Evolutionary conservation across 306 rosid species (phyloP).

Genomic region (Psophocarpus tetragonolobus): DNA sequence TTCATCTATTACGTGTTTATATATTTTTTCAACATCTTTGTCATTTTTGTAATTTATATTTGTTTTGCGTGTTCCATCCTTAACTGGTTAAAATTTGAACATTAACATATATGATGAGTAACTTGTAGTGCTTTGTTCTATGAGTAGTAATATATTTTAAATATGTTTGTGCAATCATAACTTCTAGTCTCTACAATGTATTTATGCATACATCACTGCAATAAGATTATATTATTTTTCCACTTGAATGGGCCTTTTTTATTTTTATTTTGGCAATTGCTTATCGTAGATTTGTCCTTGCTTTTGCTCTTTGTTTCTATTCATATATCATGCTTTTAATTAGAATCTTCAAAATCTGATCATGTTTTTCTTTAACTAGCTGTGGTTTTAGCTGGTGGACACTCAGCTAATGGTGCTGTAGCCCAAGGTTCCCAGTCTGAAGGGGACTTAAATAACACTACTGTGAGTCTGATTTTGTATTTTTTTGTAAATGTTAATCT

Average conservation of each 20-base stretch:
- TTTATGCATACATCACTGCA: neutral
- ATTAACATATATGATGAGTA: conserved; percentile 2
- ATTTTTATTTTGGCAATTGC: neutral
- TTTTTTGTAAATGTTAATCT: conserved; percentile 12
- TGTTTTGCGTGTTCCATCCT: neutral
- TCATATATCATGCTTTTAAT: conserved; percentile 17
- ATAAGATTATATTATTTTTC: neutral
- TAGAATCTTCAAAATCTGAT: conserved; percentile 30
- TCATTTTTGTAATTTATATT: neutral
- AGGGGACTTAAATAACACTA: conserved; percentile 80
- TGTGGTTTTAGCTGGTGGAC: conserved; percentile 90
- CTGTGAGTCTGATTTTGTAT: conserved; percentile 59
- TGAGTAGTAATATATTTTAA: neutral
- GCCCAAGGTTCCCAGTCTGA: conserved; percentile 83
- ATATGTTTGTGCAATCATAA: neutral
- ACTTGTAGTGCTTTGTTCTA: conserved; percentile 11
- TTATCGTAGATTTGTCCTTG: neutral
- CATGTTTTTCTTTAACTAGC: conserved; percentile 51
- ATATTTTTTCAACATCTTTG: neutral
- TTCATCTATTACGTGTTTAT: neutral
- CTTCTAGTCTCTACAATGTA: neutral
- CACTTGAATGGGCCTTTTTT: neutral
- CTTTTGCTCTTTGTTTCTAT: conserved; percentile 5
- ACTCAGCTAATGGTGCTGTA: conserved; percentile 64
- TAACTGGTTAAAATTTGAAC: conserved; percentile 3